Base-by-base conservation (phyloP, 345 rosid genomes). In the Brassica incana region DNA sequence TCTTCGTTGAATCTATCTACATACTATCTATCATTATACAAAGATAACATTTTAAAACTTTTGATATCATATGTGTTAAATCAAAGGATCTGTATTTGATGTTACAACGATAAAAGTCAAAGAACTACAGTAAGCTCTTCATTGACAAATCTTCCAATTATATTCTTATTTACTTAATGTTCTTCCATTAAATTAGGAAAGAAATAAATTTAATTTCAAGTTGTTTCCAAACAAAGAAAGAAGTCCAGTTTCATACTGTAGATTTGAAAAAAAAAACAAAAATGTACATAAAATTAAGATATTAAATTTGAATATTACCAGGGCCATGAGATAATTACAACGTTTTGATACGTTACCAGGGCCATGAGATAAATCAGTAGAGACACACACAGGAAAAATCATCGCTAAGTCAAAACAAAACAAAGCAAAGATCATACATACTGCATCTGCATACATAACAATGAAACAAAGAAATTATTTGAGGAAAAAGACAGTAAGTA, bases 401-500 rank as follows among this genome's bases (percentile, higher is more conserved):
- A 75, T 54, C 5, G 15, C 30, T 38, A 73, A 63, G 33, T 74
- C 30, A 65, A 18, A 20, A 20, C 23, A 16, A 72, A 14, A 14
- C 14, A 59, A 72, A 14, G 4, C 14, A 59, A 8, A 23, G 15
- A 70, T 30, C 63, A 50, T 20, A 20, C 23, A 20, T 20, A 20
- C 23, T 20, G 23, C 23, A 20, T 20, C 23, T 45, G 2, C 52
- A 45, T 38, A 67, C 58, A 43, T 25, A 48, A 71, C 32, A 18
- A 18, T 9, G 29, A 29, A 48, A 74, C 48, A 48, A 64, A 18
- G 6, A 67, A 59, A 67, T 10, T 67, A 52, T n/a, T 15, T 66
- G 16, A n/a, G 15, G 9, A 65, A 67, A 18, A 75, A 25, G 30
- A 75, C 73, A 11, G 23, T 18, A 30, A 75, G 20, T 36, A 69